Base-by-base conservation (phyloP, 306 rosid genomes). In the Lupinus albus region DNA sequence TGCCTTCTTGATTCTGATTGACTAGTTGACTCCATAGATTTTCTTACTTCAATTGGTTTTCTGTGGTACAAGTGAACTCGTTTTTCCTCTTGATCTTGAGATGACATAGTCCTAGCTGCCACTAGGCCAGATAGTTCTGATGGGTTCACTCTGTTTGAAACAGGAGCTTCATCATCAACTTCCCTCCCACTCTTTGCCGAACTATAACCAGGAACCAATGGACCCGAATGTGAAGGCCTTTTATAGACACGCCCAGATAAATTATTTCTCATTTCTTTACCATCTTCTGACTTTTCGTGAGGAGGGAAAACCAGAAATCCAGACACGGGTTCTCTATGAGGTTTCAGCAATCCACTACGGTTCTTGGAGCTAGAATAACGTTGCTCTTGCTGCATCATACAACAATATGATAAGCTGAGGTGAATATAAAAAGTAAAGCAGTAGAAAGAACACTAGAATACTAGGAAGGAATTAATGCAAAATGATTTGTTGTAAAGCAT, bases 181-280 rank as follows among this genome's bases (percentile, higher is more conserved):
- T 89, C 89, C 76, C 64, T 84, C 47, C 76, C 81, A 15, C 79
- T 73, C 68, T 71, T 92, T 18, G 76, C 71, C 84, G 84, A 79
- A 33, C 74, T 81, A 39, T 81, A 76, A 30, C 75, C 84, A 6
- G 70, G 84, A 80, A 76, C 73, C 66, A 90, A 73, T 14, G 97
- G 99, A 11, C 99, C 99, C 1, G 97, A 90, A 68, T 80, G 87
- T 51, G 96, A 93, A 72, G 81, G 71, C 77, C 84, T 80, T 73
- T 75, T 77, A 52, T 50, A 62, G 2, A 50, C 44, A 64, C 69
- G 71, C 35, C 79, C 85, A 0, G 76, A 42, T 7, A 61, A 71
- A 77, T 77, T 80, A 33, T 30, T 69, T 69, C 76, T 78, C 38
- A 21, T 52, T 28, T 83, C 95, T 73, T 74, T 83, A 62, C 46